A percentile compares a stretch with the other conserved stretches of the same genome.
Conservation (phyloP, 179 eudicot genomes). For the Gypsophila paniculata region DNA sequence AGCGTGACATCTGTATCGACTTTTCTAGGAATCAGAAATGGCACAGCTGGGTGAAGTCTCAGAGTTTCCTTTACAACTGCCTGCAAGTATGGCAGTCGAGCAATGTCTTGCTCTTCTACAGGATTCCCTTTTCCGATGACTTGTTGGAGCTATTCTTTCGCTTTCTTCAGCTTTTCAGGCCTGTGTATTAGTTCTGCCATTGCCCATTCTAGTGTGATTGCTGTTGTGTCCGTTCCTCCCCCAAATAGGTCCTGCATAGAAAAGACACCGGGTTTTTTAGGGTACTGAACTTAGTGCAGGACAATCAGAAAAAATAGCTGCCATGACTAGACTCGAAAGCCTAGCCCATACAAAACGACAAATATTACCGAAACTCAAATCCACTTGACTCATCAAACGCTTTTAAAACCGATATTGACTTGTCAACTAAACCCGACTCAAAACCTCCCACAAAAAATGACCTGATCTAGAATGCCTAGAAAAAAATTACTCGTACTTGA, state of each 20-base stretch:
- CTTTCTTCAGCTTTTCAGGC: slow-evolving; percentile 25
- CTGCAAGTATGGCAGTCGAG: slow-evolving; percentile 24
- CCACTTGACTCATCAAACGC: no score
- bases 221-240: slow-evolving; percentile 34
- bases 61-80: slow-evolving; percentile 30
- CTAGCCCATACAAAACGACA: no score
- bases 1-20: slow-evolving; percentile 17
- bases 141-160: slow-evolving; percentile 24
- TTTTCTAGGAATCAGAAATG: slow-evolving; percentile 27
- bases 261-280: no score
- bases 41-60: slow-evolving; percentile 33
- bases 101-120: slow-evolving; percentile 18
- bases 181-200: slow-evolving; percentile 31
- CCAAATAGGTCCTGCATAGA: not conserved
- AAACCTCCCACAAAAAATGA: no score
- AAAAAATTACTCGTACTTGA: no score
- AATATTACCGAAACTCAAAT: no score
- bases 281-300: no score
- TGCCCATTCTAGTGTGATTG: slow-evolving; percentile 33
- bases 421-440: no score
- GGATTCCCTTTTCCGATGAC: slow-evolving; percentile 17
- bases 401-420: no score
- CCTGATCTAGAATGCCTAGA: no score
- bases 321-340: no score
- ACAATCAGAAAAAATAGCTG: no score